A percentile compares a stretch with the other conserved stretches of the same genome.
phyloP scores from a whole-genome alignment of 2,329 filamentous ascomycete genomes.

The Colletotrichum paranaense region DNA sequence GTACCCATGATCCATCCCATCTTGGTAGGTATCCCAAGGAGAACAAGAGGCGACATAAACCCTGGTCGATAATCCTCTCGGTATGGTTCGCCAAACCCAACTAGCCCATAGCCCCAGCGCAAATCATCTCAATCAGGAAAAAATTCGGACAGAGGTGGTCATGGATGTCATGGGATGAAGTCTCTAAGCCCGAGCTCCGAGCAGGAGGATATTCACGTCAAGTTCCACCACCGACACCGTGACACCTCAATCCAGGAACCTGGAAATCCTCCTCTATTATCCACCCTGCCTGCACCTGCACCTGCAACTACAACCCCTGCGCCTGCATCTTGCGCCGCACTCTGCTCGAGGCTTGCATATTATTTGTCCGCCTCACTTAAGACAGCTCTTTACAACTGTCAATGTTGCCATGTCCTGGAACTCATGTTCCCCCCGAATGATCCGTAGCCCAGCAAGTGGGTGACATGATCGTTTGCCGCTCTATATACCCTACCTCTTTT shows the following conservation, averaged over 20 bases:
- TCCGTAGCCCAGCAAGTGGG: no score
- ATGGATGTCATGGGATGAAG: not conserved
- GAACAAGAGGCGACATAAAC: not conserved
- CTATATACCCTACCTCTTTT: no score
- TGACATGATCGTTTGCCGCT: no score
- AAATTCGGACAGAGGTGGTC: not conserved
- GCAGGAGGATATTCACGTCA: no score
- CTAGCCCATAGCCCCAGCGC: not conserved
- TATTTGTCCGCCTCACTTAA: not conserved
- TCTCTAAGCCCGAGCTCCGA: no score
- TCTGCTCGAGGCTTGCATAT: not conserved
- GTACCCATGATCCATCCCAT: no score
- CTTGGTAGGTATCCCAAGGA: not conserved
- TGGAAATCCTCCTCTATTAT: not conserved
- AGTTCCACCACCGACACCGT: not conserved
- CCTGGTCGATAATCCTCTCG: not conserved
- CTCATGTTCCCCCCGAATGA: no score
- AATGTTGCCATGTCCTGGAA: not conserved
- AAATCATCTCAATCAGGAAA: constrained; percentile 22
- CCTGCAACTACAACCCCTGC: no score
- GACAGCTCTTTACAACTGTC: not conserved
- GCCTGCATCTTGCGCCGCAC: not conserved
- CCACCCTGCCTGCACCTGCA: not conserved
- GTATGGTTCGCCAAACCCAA: constrained; percentile 6
- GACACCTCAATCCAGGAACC: not conserved